A percentile compares a stretch with the other conserved stretches of the same genome.
phyloP scores from a whole-genome alignment of 176 grass and related monocot species.

The Ampelocalamus luodianensis region DNA sequence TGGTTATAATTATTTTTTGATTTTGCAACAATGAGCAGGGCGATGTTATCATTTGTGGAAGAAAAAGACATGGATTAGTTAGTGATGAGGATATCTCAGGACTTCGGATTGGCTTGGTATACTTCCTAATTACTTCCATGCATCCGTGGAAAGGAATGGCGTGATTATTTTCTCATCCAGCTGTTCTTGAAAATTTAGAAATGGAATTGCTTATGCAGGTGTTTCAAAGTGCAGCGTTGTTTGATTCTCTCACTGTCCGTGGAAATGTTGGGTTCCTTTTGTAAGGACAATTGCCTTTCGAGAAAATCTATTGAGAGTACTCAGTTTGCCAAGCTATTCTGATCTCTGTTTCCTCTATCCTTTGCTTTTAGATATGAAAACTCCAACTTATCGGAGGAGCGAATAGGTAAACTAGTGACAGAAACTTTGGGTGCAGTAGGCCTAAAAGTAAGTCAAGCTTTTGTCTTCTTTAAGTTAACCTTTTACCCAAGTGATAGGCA shows the following conservation, averaged over 20 bases:
- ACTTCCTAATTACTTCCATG: constrained; percentile 27
- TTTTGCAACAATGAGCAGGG: constrained; percentile 66
- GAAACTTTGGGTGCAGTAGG: constrained; percentile 89
- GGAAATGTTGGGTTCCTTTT: constrained; percentile 98
- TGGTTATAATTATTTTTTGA: constrained; percentile 17
- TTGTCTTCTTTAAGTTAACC: constrained; percentile 2
- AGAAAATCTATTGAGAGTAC: constrained; percentile 27
- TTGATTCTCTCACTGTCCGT: constrained; percentile 92
- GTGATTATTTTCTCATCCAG: constrained; percentile 32
- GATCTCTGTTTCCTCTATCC: constrained; percentile 35
- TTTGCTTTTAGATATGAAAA: constrained; percentile 84
- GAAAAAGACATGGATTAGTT: constrained; percentile 81
- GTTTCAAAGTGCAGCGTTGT: constrained; percentile 96
- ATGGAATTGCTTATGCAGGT: constrained; percentile 59
- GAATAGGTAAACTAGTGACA: constrained; percentile 75
- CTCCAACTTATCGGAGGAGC: constrained; percentile 67
- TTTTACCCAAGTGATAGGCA: background rate
- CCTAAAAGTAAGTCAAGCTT: constrained; percentile 74
- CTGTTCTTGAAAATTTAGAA: constrained; percentile 22
- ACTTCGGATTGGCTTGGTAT: constrained; percentile 88
- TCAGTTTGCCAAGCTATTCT: constrained; percentile 25
- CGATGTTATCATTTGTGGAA: constrained; percentile 83
- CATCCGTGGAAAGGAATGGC: constrained; percentile 33
- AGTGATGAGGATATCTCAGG: constrained; percentile 92
- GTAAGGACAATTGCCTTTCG: constrained; percentile 65